Evolutionary conservation across 2,329 filamentous ascomycete genomes (phyloP).

Genomic region (Sclerotinia minor): DNA sequence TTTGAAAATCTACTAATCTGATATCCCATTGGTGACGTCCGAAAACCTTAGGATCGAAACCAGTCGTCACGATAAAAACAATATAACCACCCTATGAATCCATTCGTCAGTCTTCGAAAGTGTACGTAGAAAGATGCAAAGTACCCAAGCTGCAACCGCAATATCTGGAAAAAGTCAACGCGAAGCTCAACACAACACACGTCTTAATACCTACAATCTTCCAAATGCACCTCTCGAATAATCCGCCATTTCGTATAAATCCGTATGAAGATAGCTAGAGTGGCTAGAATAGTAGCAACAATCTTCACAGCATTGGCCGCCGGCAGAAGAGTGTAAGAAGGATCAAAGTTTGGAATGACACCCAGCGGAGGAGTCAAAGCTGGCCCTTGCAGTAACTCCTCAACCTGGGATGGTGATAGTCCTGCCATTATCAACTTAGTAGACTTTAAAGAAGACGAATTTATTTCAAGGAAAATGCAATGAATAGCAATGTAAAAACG

Average conservation of each 20-base stretch:
- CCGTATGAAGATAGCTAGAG: constrained; percentile 11
- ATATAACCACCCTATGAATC: neutral
- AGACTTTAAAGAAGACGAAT: neutral
- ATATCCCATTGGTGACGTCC: constrained; percentile 15
- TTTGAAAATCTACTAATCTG: constrained; percentile 4
- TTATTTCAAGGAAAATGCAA: neutral
- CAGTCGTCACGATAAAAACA: neutral
- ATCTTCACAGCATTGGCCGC: constrained; percentile 1
- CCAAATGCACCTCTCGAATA: constrained; percentile 6
- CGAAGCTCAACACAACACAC: neutral
- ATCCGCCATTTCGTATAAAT: constrained; percentile 9
- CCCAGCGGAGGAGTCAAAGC: constrained; percentile 5
- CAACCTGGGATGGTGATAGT: constrained; percentile 4
- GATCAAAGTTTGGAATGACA: neutral
- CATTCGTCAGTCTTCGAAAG: neutral
- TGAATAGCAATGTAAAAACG: neutral
- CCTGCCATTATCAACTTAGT: neutral
- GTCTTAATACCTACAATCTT: constrained; percentile 4
- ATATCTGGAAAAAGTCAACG: neutral
- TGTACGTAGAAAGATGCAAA: neutral
- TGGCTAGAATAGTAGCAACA: neutral
- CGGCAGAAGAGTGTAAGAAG: neutral
- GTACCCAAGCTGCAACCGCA: constrained; percentile 10
- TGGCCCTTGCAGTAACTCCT: constrained; percentile 9
- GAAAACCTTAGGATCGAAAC: constrained; percentile 8